Evolutionary conservation across 768 basidiomycete genomes (phyloP), one percentile per base, ranked within the genome.

Genomic region (Crassisporium funariophilum): DNA sequence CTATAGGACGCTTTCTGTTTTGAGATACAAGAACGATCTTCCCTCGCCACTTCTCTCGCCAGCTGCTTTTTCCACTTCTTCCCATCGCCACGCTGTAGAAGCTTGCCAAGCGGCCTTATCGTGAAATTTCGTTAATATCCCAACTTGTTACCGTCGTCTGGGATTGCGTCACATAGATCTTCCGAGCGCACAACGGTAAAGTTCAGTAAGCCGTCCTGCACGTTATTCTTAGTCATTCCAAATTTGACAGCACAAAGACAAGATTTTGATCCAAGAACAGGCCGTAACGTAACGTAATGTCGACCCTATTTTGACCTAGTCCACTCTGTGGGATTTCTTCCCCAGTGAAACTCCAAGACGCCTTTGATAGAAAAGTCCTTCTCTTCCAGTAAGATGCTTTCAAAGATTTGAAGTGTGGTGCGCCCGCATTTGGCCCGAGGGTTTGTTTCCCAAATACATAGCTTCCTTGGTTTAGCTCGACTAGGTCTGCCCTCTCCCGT

Each of bases 381-480:
- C 49, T 52, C 51, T 46, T 51, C 46, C 47, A 42, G 44, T 39
- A 51, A 50, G 43, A 41, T 36, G 25, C 31, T 41, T 48, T 56
- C 20, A 49, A 50, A 44, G 42, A 56, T 46, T 39, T 48, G 43
- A 47, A 38, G 49, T 41, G 44, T 45, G 46, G 47, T 50, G 53
- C 42, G 44, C 38, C 57, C 57, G 52, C 51, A 53, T 37, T 47
- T 50, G 44, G 38, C 43, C 54, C 54, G 54, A 49, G 47, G 41
- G 43, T 19, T 50, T 37, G 46, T 13, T 17, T 29, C 38, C 17
- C 13, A 13, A 21, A 38, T 5, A 22, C 45, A 41, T 59, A n/a
- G n/a, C n/a, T n/a, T n/a, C n/a, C n/a, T n/a, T n/a, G n/a, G n/a
- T n/a, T n/a, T n/a, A n/a, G n/a, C n/a, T n/a, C n/a, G n/a, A n/a